Percentiles rank a stretch among this genome's conserved stretches.
These are phyloP conservation scores for Ambrosiella beaveri DNA, from an alignment of 2,329 filamentous ascomycete genomes.

Conservation along the genomic window DNA sequence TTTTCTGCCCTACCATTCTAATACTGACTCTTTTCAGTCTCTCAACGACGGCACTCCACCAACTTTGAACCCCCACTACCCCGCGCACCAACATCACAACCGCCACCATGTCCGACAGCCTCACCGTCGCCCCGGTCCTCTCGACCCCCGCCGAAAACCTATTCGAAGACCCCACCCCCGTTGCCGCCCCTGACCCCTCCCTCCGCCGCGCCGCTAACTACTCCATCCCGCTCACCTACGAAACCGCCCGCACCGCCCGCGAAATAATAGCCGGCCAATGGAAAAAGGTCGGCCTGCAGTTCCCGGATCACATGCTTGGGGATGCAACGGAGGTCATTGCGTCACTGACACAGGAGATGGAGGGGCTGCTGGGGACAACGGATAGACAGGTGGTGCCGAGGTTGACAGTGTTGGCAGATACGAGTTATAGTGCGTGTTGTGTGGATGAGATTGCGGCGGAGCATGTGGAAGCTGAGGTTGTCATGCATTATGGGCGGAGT, in stretches of 20 bases:
- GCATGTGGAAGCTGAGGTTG: constrained; percentile 75
- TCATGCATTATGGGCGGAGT: constrained; percentile 85
- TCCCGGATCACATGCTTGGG: constrained; percentile 79
- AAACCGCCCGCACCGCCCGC: constrained; percentile 59
- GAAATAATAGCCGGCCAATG: constrained; percentile 61
- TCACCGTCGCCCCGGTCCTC: constrained; percentile 36
- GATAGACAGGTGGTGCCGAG: constrained; percentile 16
- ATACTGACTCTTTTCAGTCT: no score
- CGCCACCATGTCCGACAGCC: background rate
- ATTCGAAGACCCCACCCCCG: constrained; percentile 33
- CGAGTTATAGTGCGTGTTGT: constrained; percentile 91
- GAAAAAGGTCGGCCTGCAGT: constrained; percentile 74
- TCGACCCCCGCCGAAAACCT: constrained; percentile 46
- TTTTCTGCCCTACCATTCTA: no score
- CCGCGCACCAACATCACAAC: background rate
- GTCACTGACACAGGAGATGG: constrained; percentile 21
- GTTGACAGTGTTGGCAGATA: constrained; percentile 81
- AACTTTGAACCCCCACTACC: background rate
- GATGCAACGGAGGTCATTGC: constrained; percentile 71
- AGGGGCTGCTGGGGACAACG: background rate
- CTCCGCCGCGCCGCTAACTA: constrained; percentile 34
- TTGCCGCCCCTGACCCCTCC: constrained; percentile 19
- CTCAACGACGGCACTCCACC: background rate
- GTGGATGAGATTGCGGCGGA: constrained; percentile 95
- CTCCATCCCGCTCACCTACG: constrained; percentile 54